These are phyloP conservation scores for Plasmopara halstedii DNA, from an alignment of 352 stramenopile genomes.

Conservation along the genomic window DNA sequence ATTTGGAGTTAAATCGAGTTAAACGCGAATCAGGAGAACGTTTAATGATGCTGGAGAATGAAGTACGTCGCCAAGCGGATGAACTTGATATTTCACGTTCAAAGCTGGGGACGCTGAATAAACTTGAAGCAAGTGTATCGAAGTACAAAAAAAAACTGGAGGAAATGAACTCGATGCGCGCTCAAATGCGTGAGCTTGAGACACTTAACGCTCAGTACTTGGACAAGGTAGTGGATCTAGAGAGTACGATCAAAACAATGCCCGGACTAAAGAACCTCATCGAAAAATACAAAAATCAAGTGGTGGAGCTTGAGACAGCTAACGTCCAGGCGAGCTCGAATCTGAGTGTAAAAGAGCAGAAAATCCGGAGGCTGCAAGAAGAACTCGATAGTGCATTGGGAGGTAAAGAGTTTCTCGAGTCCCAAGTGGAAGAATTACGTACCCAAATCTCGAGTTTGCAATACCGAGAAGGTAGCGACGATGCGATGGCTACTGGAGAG, in stretches of 20 bases:
- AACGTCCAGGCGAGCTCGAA: slow-evolving; percentile 75
- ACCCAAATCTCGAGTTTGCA: slow-evolving; percentile 53
- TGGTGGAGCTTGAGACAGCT: slow-evolving; percentile 77
- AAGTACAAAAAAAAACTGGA: slow-evolving; percentile 87
- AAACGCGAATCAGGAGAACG: slow-evolving; percentile 71
- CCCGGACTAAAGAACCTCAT: slow-evolving; percentile 66
- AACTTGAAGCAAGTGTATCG: slow-evolving; percentile 66
- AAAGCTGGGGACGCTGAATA: slow-evolving; percentile 69
- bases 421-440: slow-evolving; percentile 72
- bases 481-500: slow-evolving; percentile 26
- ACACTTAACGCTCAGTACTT: slow-evolving; percentile 71
- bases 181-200: slow-evolving; percentile 73
- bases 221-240: slow-evolving; percentile 78
- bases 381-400: slow-evolving; percentile 73
- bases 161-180: slow-evolving; percentile 74
- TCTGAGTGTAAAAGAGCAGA: slow-evolving; percentile 75
- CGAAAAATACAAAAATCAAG: slow-evolving; percentile 86
- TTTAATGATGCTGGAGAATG: slow-evolving; percentile 75
- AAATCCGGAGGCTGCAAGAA: slow-evolving; percentile 74
- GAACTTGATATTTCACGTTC: slow-evolving; percentile 84
- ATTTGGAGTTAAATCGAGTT: slow-evolving; percentile 57
- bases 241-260: slow-evolving; percentile 84
- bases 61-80: slow-evolving; percentile 79
- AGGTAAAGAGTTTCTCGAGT: slow-evolving; percentile 82
- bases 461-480: slow-evolving; percentile 33